phyloP scores from a whole-genome alignment of 176 grass and related monocot species.

The Hordeum marinum region DNA sequence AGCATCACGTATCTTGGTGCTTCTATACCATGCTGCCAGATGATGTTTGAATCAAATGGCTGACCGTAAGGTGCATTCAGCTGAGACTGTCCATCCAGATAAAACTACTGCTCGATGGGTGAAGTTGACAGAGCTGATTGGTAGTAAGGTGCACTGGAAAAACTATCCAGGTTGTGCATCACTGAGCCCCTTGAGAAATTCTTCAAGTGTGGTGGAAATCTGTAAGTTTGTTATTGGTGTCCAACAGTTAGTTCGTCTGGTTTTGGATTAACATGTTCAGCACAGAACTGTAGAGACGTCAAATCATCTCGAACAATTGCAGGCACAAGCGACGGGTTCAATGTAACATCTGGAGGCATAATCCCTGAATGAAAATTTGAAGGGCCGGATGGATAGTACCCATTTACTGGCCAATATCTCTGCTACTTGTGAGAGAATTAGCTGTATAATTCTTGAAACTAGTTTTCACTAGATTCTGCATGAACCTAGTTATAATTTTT shows the following conservation, averaged over 20 bases:
- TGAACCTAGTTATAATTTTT: too few species aligned
- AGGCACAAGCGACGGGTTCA: neutral
- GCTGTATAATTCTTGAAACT: constrained; percentile 19
- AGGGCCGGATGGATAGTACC: constrained; percentile 8
- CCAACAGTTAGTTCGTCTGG: constrained; percentile 14
- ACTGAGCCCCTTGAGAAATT: constrained; percentile 22
- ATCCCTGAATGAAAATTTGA: neutral
- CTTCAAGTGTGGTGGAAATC: constrained; percentile 21
- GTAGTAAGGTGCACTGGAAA: constrained; percentile 15
- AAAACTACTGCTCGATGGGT: constrained; percentile 23
- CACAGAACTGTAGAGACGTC: neutral
- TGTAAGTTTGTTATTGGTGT: neutral
- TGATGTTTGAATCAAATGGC: constrained; percentile 35
- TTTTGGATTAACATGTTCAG: constrained; percentile 14
- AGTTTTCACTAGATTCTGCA: too few species aligned
- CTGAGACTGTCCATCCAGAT: constrained; percentile 21
- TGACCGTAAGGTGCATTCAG: constrained; percentile 24
- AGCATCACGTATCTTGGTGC: constrained; percentile 23
- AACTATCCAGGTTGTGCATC: neutral
- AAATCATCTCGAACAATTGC: constrained; percentile 18
- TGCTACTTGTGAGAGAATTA: neutral
- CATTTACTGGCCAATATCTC: constrained; percentile 18
- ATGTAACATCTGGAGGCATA: neutral
- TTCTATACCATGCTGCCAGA: constrained; percentile 22
- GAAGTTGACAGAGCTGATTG: constrained; percentile 24